A percentile compares a stretch with the other conserved stretches of the same genome.
Conservation (phyloP, 306 rosid genomes). For the Prunus dulcis region DNA sequence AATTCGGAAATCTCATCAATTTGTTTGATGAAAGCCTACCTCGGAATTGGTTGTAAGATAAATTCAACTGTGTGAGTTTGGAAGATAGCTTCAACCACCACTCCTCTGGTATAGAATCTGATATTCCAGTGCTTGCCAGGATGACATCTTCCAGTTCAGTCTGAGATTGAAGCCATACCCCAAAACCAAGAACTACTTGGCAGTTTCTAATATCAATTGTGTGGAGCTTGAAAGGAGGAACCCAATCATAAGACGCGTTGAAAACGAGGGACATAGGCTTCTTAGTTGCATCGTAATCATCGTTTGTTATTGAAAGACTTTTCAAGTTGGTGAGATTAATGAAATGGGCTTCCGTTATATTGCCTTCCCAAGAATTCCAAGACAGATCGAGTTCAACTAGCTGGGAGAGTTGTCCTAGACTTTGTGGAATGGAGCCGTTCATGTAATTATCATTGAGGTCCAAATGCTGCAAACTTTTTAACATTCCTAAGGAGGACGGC, state of each 20-base stretch:
- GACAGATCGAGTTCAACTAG: background rate
- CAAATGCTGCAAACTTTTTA: background rate
- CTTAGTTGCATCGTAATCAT: no score
- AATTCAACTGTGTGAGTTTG: background rate
- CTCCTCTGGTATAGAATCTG: background rate
- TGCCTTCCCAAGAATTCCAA: background rate
- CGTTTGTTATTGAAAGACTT: background rate
- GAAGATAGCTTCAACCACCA: background rate
- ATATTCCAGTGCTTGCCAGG: background rate
- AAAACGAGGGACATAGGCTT: background rate
- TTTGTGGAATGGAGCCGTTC: conserved; percentile 30
- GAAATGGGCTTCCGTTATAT: conserved; percentile 28
- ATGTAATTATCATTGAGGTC: conserved; percentile 14
- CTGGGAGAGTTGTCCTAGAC: conserved; percentile 34
- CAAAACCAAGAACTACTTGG: background rate
- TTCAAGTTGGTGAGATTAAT: conserved; percentile 8
- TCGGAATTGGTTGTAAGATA: background rate
- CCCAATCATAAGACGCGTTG: background rate
- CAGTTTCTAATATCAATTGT: background rate
- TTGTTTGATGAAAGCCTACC: background rate
- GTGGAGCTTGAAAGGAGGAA: conserved; percentile 7
- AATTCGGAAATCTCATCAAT: background rate
- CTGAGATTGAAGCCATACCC: background rate
- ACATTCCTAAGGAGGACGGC: background rate
- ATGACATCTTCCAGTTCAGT: background rate